Percentiles rank a stretch among this genome's conserved stretches.
These are phyloP conservation scores for Sambucus nigra DNA, from an alignment of 129 eudicot species.

Conservation along the genomic window DNA sequence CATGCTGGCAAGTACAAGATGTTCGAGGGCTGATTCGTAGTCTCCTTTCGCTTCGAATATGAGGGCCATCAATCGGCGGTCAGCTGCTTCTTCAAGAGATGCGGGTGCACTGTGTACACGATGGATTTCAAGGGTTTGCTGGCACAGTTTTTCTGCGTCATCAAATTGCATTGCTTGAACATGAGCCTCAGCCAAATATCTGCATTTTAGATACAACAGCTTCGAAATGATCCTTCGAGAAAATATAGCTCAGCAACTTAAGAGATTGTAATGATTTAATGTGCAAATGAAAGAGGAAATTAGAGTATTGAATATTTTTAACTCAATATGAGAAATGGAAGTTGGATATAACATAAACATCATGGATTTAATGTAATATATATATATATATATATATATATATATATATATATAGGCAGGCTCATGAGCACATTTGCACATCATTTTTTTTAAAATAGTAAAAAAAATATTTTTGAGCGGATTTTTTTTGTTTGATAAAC, in stretches of 20 bases:
- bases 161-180: constrained; percentile 99
- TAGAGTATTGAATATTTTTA: background rate
- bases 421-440: too few species aligned
- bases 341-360: background rate
- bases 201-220: constrained; percentile 14
- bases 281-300: background rate
- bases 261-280: background rate
- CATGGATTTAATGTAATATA: too few species aligned
- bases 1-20: constrained; percentile 98
- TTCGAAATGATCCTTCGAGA: background rate
- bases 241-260: background rate
- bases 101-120: constrained; percentile 94
- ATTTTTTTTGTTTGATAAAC: too few species aligned
- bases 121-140: constrained; percentile 92
- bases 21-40: constrained; percentile 84
- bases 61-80: constrained; percentile 93
- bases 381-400: too few species aligned
- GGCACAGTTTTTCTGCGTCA: constrained; percentile 75
- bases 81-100: constrained; percentile 97
- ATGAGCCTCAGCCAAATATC: constrained; percentile 97
- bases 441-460: too few species aligned
- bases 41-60: constrained; percentile 96
- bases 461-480: too few species aligned
- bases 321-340: background rate
- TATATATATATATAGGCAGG: too few species aligned